Base-by-base conservation (phyloP, 2,329 filamentous ascomycete species). In the Ophiocordyceps sinensis region DNA sequence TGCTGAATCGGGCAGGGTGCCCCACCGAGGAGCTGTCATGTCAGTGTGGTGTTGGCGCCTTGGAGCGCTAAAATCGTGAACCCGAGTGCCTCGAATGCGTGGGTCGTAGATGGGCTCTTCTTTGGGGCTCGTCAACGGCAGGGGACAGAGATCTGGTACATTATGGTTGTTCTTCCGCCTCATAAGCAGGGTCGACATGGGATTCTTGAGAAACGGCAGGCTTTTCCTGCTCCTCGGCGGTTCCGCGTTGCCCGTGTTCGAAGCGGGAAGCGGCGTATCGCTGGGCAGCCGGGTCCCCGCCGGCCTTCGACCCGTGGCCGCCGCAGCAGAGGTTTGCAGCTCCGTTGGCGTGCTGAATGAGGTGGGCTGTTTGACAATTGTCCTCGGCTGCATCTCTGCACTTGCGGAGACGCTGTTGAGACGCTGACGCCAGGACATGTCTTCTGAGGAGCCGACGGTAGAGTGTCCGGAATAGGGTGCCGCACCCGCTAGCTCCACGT, bases 11-110 rank as follows among this genome's bases (percentile, higher is more conserved):
- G 41, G 26, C 44, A 45, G 37, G 42, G 48, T 34, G 44, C 42
- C 26, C 41, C 48, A 40, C 41, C 47, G 29, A 44, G 47, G 15
- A 39, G 49, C 28, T 36, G 42, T 41, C 19, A 29, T 42, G 40
- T 44, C 43, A 47, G 47, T 46, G 23, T 47, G 52, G 9, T 46
- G 67, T 45, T 62, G 67, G 21, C 65, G 66, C 39, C 75, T 63
- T 2, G 76, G 77, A 0, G 73, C 75, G 51, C 75, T 80, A 50
- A 79, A 82, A 54, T 77, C 78, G 53, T 82, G 79, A 39, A 80
- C 69, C 37, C 68, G 65, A 8, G 73, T 82, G 38, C 74, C 79
- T 51, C 68, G 69, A 47, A 82, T 82, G 10, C 75, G 67, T 15
- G 77, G 77, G 49, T 81, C 77, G 49, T 79, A 78, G 17, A 59